These are phyloP conservation scores for Arachis stenosperma DNA, from an alignment of 306 rosid species.

Conservation along the genomic window DNA sequence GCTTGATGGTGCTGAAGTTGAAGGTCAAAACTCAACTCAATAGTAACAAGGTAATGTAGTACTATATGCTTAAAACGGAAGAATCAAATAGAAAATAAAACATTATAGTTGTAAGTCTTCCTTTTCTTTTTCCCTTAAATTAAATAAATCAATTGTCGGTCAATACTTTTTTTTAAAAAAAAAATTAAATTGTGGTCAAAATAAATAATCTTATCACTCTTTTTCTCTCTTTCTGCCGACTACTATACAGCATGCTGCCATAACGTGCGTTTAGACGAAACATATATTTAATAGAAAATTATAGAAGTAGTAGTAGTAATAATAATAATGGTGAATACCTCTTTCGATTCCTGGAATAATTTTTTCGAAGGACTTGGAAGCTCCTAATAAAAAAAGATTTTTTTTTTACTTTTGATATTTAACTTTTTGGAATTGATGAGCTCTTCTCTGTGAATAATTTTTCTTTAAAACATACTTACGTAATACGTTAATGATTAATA, in stretches of 20 bases:
- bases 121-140: neutral
- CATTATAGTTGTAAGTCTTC: too few relatives aligned
- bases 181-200: slow-evolving; percentile 33
- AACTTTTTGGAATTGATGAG: too few relatives aligned
- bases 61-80: slow-evolving; percentile 1
- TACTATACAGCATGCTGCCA: slow-evolving; percentile 36
- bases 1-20: slow-evolving; percentile 40
- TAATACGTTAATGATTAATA: too few relatives aligned
- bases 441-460: too few relatives aligned
- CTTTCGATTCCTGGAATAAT: too few relatives aligned
- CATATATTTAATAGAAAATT: neutral
- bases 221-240: slow-evolving; percentile 38
- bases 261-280: slow-evolving; percentile 31
- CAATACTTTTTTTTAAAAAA: neutral
- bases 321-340: too few relatives aligned
- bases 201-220: slow-evolving; percentile 30
- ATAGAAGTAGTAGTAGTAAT: too few relatives aligned
- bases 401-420: too few relatives aligned
- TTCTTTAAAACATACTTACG: too few relatives aligned
- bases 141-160: slow-evolving; percentile 34
- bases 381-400: too few relatives aligned
- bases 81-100: neutral
- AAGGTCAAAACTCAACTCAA: slow-evolving; percentile 34
- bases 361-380: too few relatives aligned
- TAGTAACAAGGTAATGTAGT: slow-evolving; percentile 12